Conservation (phyloP, 2,329 filamentous ascomycete species). For the Sporothrix euskadiensis region DNA sequence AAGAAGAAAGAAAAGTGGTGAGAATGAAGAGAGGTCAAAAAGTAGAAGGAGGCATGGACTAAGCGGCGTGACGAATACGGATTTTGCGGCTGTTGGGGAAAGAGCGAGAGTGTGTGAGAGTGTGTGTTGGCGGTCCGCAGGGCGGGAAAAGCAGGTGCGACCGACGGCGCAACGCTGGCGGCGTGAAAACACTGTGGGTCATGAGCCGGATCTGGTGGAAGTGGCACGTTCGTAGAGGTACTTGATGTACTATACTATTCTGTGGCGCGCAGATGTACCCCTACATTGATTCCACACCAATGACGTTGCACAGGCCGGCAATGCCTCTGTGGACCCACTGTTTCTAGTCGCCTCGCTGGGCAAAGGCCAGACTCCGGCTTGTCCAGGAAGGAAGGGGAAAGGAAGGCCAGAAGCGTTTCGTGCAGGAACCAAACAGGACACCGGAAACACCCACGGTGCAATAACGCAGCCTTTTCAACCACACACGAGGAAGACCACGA, state of each 20-base stretch:
- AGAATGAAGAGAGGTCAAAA: not conserved
- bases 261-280: not conserved
- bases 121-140: not conserved
- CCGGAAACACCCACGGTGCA: conserved; percentile 20
- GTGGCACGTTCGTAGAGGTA: not conserved
- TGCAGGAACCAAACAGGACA: conserved; percentile 23
- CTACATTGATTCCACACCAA: conserved; percentile 16
- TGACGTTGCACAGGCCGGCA: conserved; percentile 13
- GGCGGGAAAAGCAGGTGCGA: conserved; percentile 1
- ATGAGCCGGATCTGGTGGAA: not conserved
- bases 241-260: not conserved
- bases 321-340: conserved; percentile 12
- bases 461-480: not conserved
- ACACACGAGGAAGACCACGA: not conserved
- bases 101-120: not conserved
- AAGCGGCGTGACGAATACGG: conserved; percentile 10
- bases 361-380: not conserved
- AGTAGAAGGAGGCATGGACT: not conserved
- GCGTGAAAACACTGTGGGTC: conserved; percentile 1
- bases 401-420: not conserved
- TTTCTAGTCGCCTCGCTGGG: not conserved
- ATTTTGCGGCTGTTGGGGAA: conserved; percentile 7
- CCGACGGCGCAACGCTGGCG: not conserved
- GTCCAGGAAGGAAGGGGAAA: not conserved
- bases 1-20: not conserved